Conservation (phyloP, 441 rosid genomes). For the Adansonia gregorii region DNA sequence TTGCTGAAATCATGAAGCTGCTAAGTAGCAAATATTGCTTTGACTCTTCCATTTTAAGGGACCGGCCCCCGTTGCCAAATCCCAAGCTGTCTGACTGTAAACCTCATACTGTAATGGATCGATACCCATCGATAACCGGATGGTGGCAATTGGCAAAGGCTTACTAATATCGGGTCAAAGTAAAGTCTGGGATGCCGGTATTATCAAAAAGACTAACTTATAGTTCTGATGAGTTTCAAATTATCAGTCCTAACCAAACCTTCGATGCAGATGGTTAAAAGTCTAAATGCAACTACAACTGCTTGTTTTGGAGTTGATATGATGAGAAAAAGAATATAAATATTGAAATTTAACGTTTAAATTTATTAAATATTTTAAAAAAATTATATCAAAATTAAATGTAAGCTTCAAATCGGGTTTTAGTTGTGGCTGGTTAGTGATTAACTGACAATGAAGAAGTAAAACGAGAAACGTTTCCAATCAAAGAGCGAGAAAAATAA, state of each 20-base stretch:
- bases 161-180: background rate
- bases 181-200: too few relatives aligned
- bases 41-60: conserved; percentile 26
- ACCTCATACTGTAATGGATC: background rate
- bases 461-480: background rate
- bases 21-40: conserved; percentile 18
- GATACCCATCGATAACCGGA: background rate
- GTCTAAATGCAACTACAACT: background rate
- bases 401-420: too few relatives aligned
- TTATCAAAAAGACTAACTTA: too few relatives aligned
- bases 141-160: background rate
- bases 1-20: background rate
- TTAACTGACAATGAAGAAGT: background rate
- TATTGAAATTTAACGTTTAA: too few relatives aligned
- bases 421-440: background rate
- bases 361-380: too few relatives aligned
- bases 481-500: background rate
- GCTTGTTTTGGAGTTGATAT: too few relatives aligned
- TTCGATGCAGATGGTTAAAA: too few relatives aligned
- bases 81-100: conserved; percentile 4
- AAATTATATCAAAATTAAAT: too few relatives aligned
- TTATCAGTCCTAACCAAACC: too few relatives aligned
- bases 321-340: too few relatives aligned
- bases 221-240: background rate
- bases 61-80: background rate